Evolutionary conservation across 768 basidiomycete species (phyloP).

Genomic region (Boletus fagicola): DNA sequence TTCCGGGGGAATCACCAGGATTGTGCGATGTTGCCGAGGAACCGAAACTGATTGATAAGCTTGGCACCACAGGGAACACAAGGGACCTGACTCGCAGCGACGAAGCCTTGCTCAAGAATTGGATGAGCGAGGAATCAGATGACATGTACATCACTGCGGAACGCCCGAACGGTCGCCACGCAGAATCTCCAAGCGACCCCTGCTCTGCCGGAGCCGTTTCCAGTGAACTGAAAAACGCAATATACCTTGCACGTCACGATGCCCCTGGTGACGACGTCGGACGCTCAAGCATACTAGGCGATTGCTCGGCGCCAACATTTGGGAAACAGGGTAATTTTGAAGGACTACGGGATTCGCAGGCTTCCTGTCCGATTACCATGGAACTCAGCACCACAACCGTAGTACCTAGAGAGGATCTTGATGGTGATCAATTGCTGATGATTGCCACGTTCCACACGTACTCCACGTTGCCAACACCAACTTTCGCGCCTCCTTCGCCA

Average conservation of each 20-base stretch:
- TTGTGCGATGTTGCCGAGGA: constrained; percentile 10
- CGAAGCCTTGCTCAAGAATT: constrained; percentile 1
- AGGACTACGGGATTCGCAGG: constrained; percentile 16
- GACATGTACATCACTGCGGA: neutral
- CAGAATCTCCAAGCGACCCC: constrained; percentile 1
- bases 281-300: neutral
- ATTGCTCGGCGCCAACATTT: neutral
- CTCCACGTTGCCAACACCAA: constrained; percentile 28
- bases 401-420: constrained; percentile 15
- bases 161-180: neutral
- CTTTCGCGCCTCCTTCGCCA: constrained; percentile 31
- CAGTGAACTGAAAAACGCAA: neutral
- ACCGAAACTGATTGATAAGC: neutral
- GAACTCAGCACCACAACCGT: constrained; percentile 9
- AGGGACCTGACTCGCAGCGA: neutral
- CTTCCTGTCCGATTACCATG: constrained; percentile 13
- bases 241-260: neutral
- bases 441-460: constrained; percentile 24
- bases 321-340: constrained; percentile 4
- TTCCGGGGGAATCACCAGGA: neutral
- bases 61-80: neutral
- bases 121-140: constrained; percentile 4
- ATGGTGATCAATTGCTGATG: constrained; percentile 17
- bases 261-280: neutral
- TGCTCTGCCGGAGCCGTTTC: neutral